These are phyloP conservation scores for Claviceps humidiphila DNA, from an alignment of 2,329 filamentous ascomycete genomes.

Conservation along the genomic window DNA sequence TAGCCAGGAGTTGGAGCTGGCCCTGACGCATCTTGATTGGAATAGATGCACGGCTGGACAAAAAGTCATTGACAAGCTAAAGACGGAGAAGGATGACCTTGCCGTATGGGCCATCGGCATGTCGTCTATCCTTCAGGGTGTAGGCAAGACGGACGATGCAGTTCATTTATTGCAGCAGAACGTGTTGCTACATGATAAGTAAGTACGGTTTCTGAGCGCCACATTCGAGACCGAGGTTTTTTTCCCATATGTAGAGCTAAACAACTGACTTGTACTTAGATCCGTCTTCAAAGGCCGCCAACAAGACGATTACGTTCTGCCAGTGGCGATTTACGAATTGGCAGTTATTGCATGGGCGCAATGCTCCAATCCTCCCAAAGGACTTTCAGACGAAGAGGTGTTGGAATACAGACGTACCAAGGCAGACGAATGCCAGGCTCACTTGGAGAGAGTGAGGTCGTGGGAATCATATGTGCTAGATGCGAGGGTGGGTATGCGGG, in stretches of 20 bases:
- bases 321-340: conserved; percentile 76
- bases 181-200: conserved; percentile 52
- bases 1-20: conserved; percentile 46
- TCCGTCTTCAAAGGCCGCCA: conserved; percentile 42
- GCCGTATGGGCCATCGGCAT: conserved; percentile 55
- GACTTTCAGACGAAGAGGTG: conserved; percentile 16
- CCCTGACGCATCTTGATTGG: conserved; percentile 51
- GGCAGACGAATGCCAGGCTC: conserved; percentile 47
- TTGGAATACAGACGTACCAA: conserved; percentile 30
- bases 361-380: conserved; percentile 28
- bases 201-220: conserved; percentile 27
- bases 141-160: conserved; percentile 52
- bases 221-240: background rate
- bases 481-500: conserved; percentile 58
- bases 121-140: conserved; percentile 50
- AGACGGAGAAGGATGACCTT: conserved; percentile 43
- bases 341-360: conserved; percentile 71
- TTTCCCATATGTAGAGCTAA: no score
- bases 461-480: conserved; percentile 67
- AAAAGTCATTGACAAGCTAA: conserved; percentile 30
- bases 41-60: conserved; percentile 40
- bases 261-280: conserved; percentile 18
- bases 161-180: conserved; percentile 48
- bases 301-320: conserved; percentile 57
- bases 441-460: conserved; percentile 51